phyloP scores from a whole-genome alignment of 164 flowering plant species.

The Dillenia turbinata region DNA sequence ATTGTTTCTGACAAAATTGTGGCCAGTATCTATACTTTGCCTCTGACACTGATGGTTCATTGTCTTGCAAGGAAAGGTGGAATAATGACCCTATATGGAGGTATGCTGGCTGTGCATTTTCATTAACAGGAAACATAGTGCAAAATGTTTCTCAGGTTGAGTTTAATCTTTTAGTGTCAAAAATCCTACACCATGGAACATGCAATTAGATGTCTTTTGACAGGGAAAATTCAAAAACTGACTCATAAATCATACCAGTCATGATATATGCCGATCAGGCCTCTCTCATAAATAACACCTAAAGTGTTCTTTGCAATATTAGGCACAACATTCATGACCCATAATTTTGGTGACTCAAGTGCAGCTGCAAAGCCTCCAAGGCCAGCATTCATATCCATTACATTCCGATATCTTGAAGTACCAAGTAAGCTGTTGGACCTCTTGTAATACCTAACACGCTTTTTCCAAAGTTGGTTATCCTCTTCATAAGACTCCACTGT shows the following conservation, averaged over 20 bases:
- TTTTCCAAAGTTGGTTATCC: slow-evolving; percentile 73
- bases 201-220: neutral
- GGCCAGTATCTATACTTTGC: no score
- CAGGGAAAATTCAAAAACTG: neutral
- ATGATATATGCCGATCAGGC: slow-evolving; percentile 83
- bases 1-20: no score
- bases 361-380: slow-evolving; percentile 90
- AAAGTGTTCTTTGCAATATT: slow-evolving; percentile 59
- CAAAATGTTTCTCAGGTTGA: no score
- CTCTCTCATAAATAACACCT: slow-evolving; percentile 79
- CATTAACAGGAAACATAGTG: no score
- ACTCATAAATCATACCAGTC: slow-evolving; percentile 55
- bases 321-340: slow-evolving; percentile 97
- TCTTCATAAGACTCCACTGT: slow-evolving; percentile 54
- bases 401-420: slow-evolving; percentile 62
- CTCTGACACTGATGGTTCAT: no score
- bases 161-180: no score
- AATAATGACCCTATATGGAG: no score
- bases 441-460: slow-evolving; percentile 61
- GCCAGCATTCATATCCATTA: slow-evolving; percentile 94
- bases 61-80: no score
- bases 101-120: no score
- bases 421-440: slow-evolving; percentile 59
- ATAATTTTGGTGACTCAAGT: slow-evolving; percentile 64
- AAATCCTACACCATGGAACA: no score